These are phyloP conservation scores for Venturiaceae sp. DNA, from an alignment of 2,329 filamentous ascomycete species.

Conservation along the genomic window DNA sequence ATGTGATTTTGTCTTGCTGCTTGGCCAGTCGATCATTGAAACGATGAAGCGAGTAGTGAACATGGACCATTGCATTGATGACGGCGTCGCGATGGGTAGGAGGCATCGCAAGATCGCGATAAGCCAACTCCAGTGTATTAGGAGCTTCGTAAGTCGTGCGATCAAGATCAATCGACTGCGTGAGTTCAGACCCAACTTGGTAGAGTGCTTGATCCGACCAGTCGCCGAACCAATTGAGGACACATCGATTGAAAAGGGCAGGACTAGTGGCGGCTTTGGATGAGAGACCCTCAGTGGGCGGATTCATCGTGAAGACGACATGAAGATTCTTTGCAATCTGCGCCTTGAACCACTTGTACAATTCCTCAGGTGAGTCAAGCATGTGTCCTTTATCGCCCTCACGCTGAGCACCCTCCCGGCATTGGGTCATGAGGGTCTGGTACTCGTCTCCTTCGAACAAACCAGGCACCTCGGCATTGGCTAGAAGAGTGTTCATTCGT, in stretches of 20 bases:
- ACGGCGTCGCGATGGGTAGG: slow-evolving; percentile 86
- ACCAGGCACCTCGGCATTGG: slow-evolving; percentile 98
- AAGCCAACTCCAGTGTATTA: slow-evolving; percentile 87
- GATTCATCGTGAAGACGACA: slow-evolving; percentile 99
- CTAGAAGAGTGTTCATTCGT: slow-evolving; percentile 96
- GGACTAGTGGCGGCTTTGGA: slow-evolving; percentile 97
- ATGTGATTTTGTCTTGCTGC: slow-evolving; percentile 87
- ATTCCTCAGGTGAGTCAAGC: slow-evolving; percentile 92
- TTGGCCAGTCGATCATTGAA: slow-evolving; percentile 84
- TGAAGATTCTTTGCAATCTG: slow-evolving; percentile 99
- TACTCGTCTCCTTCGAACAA: slow-evolving; percentile 99
- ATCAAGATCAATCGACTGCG: slow-evolving; percentile 91
- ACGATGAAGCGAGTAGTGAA: slow-evolving; percentile 85
- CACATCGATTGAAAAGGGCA: slow-evolving; percentile 97
- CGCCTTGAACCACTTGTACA: slow-evolving; percentile 99
- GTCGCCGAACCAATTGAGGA: slow-evolving; percentile 99
- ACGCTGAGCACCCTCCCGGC: slow-evolving; percentile 94
- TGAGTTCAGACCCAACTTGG: slow-evolving; percentile 93
- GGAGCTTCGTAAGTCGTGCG: slow-evolving; percentile 76
- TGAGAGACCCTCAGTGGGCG: slow-evolving; percentile 85
- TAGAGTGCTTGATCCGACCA: slow-evolving; percentile 99
- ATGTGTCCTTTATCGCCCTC: slow-evolving; percentile 90
- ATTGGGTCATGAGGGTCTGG: slow-evolving; percentile 96
- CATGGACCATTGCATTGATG: slow-evolving; percentile 97
- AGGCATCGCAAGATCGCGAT: slow-evolving; percentile 73